Evolutionary conservation across 352 stramenopile genomes (phyloP).

Genomic region (Globisporangium sylvaticum): DNA sequence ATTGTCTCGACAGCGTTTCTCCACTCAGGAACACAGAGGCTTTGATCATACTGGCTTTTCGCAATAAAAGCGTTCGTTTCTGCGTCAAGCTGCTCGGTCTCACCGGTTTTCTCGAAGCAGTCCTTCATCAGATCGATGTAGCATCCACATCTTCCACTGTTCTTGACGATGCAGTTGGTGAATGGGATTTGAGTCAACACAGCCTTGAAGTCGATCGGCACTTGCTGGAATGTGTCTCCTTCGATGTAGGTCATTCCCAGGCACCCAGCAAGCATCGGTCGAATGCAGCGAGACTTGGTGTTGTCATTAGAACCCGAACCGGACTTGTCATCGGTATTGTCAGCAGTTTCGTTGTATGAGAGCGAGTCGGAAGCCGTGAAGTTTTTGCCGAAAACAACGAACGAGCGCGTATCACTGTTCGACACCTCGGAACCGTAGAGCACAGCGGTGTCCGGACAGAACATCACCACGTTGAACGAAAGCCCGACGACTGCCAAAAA

Average conservation of each 20-base stretch:
- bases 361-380: slow-evolving; percentile 40
- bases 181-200: slow-evolving; percentile 62
- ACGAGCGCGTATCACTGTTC: slow-evolving; percentile 34
- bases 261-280: slow-evolving; percentile 66
- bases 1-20: slow-evolving; percentile 41
- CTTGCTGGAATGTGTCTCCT: slow-evolving; percentile 31
- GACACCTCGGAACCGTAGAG: slow-evolving; percentile 63
- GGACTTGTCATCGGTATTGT: slow-evolving; percentile 23
- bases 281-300: slow-evolving; percentile 31
- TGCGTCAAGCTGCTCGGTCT: slow-evolving; percentile 30
- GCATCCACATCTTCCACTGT: slow-evolving; percentile 54
- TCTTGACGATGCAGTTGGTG: slow-evolving; percentile 62
- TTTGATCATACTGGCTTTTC: slow-evolving; percentile 58
- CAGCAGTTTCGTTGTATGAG: slow-evolving; percentile 16
- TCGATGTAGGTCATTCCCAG: slow-evolving; percentile 55
- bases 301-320: slow-evolving; percentile 23
- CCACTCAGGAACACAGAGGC: slow-evolving; percentile 56
- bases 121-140: slow-evolving; percentile 64
- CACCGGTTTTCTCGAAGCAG: slow-evolving; percentile 59
- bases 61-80: slow-evolving; percentile 26
- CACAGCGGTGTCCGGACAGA: slow-evolving; percentile 73
- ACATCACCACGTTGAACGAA: slow-evolving; percentile 72
- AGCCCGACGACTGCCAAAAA: slow-evolving; percentile 65
- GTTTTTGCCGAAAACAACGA: slow-evolving; percentile 67
- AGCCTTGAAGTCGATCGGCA: slow-evolving; percentile 75